These are phyloP conservation scores for Saccharomycopsis hybrid DNA, from an alignment of 1,139 yeast species.

Conservation along the genomic window DNA sequence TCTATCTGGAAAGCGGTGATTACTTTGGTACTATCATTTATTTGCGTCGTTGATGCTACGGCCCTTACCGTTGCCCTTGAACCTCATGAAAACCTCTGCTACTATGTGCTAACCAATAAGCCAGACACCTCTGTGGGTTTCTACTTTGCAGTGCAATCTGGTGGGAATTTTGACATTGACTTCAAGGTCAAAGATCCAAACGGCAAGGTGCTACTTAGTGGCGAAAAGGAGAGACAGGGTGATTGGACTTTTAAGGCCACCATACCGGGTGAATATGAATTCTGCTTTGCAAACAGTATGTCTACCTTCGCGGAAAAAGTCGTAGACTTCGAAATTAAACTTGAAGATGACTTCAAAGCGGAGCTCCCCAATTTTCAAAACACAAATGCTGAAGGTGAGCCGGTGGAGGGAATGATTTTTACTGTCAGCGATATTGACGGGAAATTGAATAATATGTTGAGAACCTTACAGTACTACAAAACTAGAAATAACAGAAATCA, in stretches of 20 bases:
- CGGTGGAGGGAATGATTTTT: slow-evolving; percentile 51
- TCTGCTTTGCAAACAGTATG: slow-evolving; percentile 86
- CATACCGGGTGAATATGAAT: slow-evolving; percentile 76
- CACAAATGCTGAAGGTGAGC: slow-evolving; percentile 30
- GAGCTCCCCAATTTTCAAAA: slow-evolving; percentile 46
- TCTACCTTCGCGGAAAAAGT: slow-evolving; percentile 82
- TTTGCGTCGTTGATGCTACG: slow-evolving; percentile 23
- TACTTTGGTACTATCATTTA: not conserved
- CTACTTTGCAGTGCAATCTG: slow-evolving; percentile 88
- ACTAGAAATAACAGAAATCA: slow-evolving; percentile 92
- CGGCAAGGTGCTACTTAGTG: slow-evolving; percentile 49
- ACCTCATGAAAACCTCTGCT: slow-evolving; percentile 77
- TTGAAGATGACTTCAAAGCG: slow-evolving; percentile 53
- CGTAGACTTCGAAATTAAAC: slow-evolving; percentile 78
- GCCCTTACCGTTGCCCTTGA: slow-evolving; percentile 73
- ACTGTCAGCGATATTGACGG: slow-evolving; percentile 59
- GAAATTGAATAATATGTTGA: slow-evolving; percentile 58
- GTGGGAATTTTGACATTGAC: slow-evolving; percentile 83
- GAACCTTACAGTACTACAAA: slow-evolving; percentile 73
- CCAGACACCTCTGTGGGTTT: slow-evolving; percentile 64
- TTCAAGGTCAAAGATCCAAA: slow-evolving; percentile 68
- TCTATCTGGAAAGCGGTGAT: too few relatives aligned
- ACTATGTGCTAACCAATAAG: slow-evolving; percentile 63
- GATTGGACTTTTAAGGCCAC: slow-evolving; percentile 74
- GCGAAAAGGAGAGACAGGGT: slow-evolving; percentile 72